These are phyloP conservation scores for Podospora anserina DNA, from an alignment of 495 filamentous ascomycete genomes.

Conservation along the genomic window DNA sequence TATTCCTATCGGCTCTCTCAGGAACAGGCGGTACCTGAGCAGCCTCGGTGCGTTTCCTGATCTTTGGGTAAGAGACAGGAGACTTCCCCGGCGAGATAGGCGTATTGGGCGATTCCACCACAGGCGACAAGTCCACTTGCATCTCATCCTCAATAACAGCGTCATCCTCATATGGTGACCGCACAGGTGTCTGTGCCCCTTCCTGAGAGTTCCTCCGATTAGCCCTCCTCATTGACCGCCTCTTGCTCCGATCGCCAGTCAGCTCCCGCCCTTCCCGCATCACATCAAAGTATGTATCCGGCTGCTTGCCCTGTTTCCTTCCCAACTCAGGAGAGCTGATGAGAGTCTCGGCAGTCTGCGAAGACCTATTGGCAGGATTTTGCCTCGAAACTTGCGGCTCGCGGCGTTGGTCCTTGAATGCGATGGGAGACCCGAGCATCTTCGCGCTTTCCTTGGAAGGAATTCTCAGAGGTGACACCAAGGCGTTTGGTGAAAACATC, in stretches of 20 bases:
- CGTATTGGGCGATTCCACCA: slow-evolving; percentile 40
- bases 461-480: slow-evolving; percentile 27
- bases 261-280: slow-evolving; percentile 22
- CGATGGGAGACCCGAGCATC: slow-evolving; percentile 31
- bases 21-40: not conserved
- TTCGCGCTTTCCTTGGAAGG: slow-evolving; percentile 16
- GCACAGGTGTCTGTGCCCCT: slow-evolving; percentile 14
- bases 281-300: slow-evolving; percentile 19
- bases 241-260: slow-evolving; percentile 16
- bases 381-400: slow-evolving; percentile 13
- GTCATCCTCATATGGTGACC: slow-evolving; percentile 24
- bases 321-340: not conserved
- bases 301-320: not conserved
- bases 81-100: slow-evolving; percentile 34
- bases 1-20: not conserved
- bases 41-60: slow-evolving; percentile 21
- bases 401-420: slow-evolving; percentile 25
- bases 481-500: slow-evolving; percentile 28
- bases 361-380: slow-evolving; percentile 8
- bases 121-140: slow-evolving; percentile 41
- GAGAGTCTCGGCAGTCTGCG: slow-evolving; percentile 12
- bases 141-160: slow-evolving; percentile 24
- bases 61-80: slow-evolving; percentile 45
- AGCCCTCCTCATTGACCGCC: slow-evolving; percentile 16
- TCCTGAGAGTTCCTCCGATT: slow-evolving; percentile 27